Conservation (phyloP, 306 rosid genomes). For the Mimosa bimucronata region DNA sequence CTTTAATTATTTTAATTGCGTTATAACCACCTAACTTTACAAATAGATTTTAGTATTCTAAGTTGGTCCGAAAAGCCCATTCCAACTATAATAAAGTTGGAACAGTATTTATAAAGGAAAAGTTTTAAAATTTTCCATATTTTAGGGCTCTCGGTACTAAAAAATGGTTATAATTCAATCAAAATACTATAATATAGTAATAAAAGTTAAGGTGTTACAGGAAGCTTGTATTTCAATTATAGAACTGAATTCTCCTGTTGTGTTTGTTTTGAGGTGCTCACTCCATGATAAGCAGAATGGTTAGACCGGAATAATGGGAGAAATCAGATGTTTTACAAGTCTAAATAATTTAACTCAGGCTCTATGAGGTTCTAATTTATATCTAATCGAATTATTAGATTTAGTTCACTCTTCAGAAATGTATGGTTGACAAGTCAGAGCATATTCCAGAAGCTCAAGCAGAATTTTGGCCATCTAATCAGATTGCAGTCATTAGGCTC, state of each 20-base stretch:
- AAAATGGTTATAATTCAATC: too few species aligned
- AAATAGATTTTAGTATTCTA: too few species aligned
- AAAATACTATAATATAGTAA: too few species aligned
- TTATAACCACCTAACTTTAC: too few species aligned
- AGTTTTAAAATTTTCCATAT: too few species aligned
- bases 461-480: slow-evolving; percentile 24
- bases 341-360: neutral
- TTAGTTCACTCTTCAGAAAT: slow-evolving; percentile 14
- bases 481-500: slow-evolving; percentile 24
- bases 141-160: too few species aligned
- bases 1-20: too few species aligned
- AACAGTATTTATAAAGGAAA: too few species aligned
- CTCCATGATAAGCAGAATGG: neutral
- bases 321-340: slow-evolving; percentile 9
- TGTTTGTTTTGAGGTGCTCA: slow-evolving; percentile 6
- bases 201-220: too few species aligned
- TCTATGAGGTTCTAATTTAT: neutral
- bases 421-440: neutral
- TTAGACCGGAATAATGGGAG: neutral
- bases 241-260: slow-evolving; percentile 6
- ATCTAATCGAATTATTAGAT: slow-evolving; percentile 13
- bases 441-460: neutral
- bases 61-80: too few species aligned
- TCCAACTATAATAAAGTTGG: too few species aligned
- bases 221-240: neutral